Conservation (phyloP, 176 grass and related monocot species). For the Oryza meridionalis region DNA sequence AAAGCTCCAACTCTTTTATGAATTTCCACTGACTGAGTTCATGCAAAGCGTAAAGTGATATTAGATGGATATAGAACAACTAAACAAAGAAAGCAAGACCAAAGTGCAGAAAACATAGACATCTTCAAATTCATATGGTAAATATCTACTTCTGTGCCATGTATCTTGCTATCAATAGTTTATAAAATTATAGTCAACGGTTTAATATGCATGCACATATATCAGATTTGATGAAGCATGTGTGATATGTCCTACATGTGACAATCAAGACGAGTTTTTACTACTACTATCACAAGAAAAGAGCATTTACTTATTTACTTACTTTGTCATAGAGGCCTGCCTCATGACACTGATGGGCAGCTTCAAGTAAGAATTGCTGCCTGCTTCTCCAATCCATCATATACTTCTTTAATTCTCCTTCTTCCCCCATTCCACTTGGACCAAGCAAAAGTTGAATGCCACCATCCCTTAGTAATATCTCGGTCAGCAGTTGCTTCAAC, state of each 20-base stretch:
- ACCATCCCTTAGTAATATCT: slow-evolving; percentile 88
- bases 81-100: background rate
- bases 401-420: slow-evolving; percentile 87
- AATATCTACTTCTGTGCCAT: slow-evolving; percentile 15
- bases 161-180: background rate
- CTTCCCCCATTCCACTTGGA: slow-evolving; percentile 88
- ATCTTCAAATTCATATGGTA: slow-evolving; percentile 3
- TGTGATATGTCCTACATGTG: background rate
- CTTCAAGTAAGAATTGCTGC: slow-evolving; percentile 88
- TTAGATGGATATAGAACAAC: slow-evolving; percentile 36
- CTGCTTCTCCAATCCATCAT: slow-evolving; percentile 81
- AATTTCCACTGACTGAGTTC: slow-evolving; percentile 76
- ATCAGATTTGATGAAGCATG: slow-evolving; percentile 2
- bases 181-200: slow-evolving; percentile 9
- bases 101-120: background rate
- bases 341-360: slow-evolving; percentile 85
- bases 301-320: background rate
- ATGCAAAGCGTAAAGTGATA: slow-evolving; percentile 36
- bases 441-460: slow-evolving; percentile 91
- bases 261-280: background rate
- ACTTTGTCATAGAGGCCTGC: slow-evolving; percentile 94
- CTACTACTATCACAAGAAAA: slow-evolving; percentile 7
- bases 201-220: background rate
- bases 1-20: slow-evolving; percentile 94
- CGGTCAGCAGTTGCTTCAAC: slow-evolving; percentile 83